Evolutionary conservation across 2,329 filamentous ascomycete species (phyloP).

Genomic region (Phoma herbarum): DNA sequence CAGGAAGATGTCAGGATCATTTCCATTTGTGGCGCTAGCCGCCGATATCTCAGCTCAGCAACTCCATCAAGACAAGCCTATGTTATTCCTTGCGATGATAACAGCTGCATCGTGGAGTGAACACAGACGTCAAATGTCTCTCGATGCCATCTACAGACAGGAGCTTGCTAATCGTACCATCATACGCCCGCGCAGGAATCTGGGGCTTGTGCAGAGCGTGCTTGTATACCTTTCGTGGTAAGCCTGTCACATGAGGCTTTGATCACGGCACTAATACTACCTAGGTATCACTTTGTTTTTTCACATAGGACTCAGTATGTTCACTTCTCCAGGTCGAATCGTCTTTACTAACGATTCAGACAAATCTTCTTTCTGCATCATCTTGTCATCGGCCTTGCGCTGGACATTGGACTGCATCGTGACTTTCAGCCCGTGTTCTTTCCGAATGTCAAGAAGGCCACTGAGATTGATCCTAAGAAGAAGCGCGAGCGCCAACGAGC

Average conservation of each 20-base stretch:
- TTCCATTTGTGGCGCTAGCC: conserved; percentile 44
- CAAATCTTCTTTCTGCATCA: conserved; percentile 44
- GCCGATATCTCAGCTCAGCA: conserved; percentile 24
- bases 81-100: conserved; percentile 45
- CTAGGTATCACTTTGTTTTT: conserved; percentile 48
- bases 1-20: conserved; percentile 39
- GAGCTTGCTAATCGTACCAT: conserved; percentile 48
- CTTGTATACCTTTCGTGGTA: conserved; percentile 48
- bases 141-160: conserved; percentile 40
- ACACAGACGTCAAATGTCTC: conserved; percentile 35
- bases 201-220: conserved; percentile 45
- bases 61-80: conserved; percentile 38
- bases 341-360: conserved; percentile 1
- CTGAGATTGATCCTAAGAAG: conserved; percentile 25
- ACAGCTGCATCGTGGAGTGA: conserved; percentile 42
- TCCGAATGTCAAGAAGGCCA: conserved; percentile 7
- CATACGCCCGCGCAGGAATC: conserved; percentile 37
- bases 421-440: conserved; percentile 28
- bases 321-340: neutral
- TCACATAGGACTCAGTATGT: conserved; percentile 48
- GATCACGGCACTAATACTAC: conserved; percentile 6
- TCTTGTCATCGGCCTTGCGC: conserved; percentile 41
- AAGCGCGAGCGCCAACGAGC: conserved; percentile 42
- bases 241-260: neutral
- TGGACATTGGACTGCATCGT: conserved; percentile 44